These are phyloP conservation scores for Cercospora canescens DNA, from an alignment of 2,329 filamentous ascomycete species.

Conservation along the genomic window DNA sequence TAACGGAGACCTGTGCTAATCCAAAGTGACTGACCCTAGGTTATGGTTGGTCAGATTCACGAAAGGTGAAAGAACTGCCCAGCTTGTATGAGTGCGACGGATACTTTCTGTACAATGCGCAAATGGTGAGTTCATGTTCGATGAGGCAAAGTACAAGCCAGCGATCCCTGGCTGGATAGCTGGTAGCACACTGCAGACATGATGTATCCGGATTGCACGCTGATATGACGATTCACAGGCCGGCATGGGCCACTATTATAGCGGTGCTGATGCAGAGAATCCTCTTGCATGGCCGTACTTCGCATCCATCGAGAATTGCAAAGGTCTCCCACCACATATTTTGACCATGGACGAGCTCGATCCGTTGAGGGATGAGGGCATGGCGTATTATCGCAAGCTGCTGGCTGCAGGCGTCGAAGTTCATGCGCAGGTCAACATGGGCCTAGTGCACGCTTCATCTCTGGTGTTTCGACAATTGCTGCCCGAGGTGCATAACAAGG, in stretches of 20 bases:
- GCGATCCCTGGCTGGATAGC: neutral
- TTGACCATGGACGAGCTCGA: slow-evolving; percentile 35
- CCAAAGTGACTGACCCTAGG: neutral
- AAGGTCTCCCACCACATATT: slow-evolving; percentile 32
- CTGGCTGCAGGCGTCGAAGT: slow-evolving; percentile 29
- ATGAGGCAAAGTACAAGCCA: neutral
- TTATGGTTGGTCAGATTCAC: slow-evolving; percentile 21
- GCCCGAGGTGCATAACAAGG: slow-evolving; percentile 29
- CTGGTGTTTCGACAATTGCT: slow-evolving; percentile 29
- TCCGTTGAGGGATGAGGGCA: slow-evolving; percentile 34
- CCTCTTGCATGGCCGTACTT: slow-evolving; percentile 36
- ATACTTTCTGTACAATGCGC: slow-evolving; percentile 24
- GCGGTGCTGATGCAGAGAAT: slow-evolving; percentile 22
- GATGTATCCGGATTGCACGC: neutral
- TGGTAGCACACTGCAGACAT: neutral
- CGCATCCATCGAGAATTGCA: slow-evolving; percentile 30
- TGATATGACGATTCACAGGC: neutral
- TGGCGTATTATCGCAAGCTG: slow-evolving; percentile 31
- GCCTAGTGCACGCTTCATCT: slow-evolving; percentile 27
- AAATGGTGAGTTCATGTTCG: slow-evolving; percentile 7
- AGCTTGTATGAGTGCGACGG: slow-evolving; percentile 32
- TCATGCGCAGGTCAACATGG: slow-evolving; percentile 29
- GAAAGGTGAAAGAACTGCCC: slow-evolving; percentile 29
- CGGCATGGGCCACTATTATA: slow-evolving; percentile 28
- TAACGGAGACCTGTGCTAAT: neutral